phyloP scores from a whole-genome alignment of 495 filamentous ascomycete species.

The Penicillium manginii region DNA sequence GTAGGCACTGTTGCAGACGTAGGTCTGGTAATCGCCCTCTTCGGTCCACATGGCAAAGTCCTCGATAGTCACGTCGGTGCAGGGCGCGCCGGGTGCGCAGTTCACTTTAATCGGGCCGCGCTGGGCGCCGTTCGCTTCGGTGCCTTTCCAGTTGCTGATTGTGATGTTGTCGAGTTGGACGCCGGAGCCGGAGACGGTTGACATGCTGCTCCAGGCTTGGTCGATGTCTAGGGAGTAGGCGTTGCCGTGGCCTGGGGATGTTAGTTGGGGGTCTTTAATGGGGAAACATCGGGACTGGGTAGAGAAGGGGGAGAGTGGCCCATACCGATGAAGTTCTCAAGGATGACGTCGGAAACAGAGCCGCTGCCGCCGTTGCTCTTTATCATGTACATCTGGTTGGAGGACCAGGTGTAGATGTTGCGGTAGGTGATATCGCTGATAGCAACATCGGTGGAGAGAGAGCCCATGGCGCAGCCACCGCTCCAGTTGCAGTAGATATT shows the following conservation, averaged over 20 bases:
- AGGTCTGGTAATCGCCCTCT: conserved; percentile 44
- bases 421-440: conserved; percentile 54
- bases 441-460: conserved; percentile 38
- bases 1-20: conserved; percentile 54
- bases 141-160: conserved; percentile 62
- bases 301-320: neutral
- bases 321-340: conserved; percentile 61
- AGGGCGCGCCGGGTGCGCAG: conserved; percentile 52
- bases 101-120: conserved; percentile 56
- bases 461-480: conserved; percentile 58
- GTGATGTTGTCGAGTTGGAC: conserved; percentile 56
- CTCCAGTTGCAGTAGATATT: conserved; percentile 63
- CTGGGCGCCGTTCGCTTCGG: conserved; percentile 49
- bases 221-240: conserved; percentile 59
- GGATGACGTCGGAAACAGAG: conserved; percentile 52
- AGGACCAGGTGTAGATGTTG: conserved; percentile 55
- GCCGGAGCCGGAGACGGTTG: conserved; percentile 43
- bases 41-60: conserved; percentile 67
- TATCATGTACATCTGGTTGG: conserved; percentile 67
- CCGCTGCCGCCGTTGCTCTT: conserved; percentile 62
- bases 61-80: conserved; percentile 54
- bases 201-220: conserved; percentile 53
- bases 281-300: no score
- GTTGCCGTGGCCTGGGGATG: conserved; percentile 47
- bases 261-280: conserved; percentile 25